Evolutionary conservation across 768 basidiomycete genomes (phyloP), one percentile per base, ranked within the genome.

Genomic region (Megacollybia marginata): DNA sequence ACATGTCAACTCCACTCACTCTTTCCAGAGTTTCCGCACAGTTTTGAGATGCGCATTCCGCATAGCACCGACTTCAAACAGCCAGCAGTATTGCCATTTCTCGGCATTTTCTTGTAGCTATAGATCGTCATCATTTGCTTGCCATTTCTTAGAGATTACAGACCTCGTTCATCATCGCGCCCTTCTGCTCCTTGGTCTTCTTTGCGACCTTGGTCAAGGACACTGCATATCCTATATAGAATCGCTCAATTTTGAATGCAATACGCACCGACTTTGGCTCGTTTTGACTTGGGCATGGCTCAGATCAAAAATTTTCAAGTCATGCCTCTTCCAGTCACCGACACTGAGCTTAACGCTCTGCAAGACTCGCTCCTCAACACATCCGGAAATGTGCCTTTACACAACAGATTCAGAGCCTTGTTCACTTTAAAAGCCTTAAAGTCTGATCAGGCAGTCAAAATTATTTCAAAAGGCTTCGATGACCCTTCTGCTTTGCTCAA

Each of bases 41-140:
- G 91, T 92, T 75, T 98, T 94, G 35, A 99, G 70, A 67, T 92
- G 87, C 23, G 92, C 72, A 69, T 95, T 98, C 52, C 96, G 77
- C 92, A 97, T 95, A 57, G 92, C 82, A 13, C 93, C 94, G 5
- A 97, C 91, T 58, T 88, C 83, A 63, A 99, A 96, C 35, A 97
- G 63, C 91, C 93, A 99, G 69, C 91, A 88, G 66, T 96, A 94
- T 61, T 80, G 80, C 85, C 90, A 97, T 71, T 91, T 88, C 57
- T 94, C 92, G 18, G 83, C 71, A 62, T 83, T 82, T 61, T 76
- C 76, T 73, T 91, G 88, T 48, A 98, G 72, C 91, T 93, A 59
- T 49, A 19, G 23, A 56, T 23, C 47, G 52, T 48, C 36, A 52
- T 48, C 36, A 52, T 49, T 33, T 33, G 18, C 36, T n/a, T 49